Evolutionary conservation across 305 asterid genomes (phyloP).

Genomic region (Solanum hybrid): DNA sequence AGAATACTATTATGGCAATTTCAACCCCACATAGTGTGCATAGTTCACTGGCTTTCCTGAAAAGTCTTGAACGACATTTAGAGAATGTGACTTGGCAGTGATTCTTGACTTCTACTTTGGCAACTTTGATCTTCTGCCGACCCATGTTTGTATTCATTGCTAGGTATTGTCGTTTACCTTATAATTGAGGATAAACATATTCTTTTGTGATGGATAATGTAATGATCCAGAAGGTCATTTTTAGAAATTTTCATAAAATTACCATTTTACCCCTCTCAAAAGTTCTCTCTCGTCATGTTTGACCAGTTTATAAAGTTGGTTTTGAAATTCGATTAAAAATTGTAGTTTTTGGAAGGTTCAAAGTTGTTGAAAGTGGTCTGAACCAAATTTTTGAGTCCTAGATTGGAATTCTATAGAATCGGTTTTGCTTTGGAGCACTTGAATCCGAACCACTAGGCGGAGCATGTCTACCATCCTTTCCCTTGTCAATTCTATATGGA

Average conservation of each 20-base stretch:
- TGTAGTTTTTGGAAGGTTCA: neutral
- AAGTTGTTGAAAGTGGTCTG: neutral
- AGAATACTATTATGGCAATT: neutral
- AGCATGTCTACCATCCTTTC: neutral
- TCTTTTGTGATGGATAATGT: neutral
- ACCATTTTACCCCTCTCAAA: neutral
- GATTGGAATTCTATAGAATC: no score
- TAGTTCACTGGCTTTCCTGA: neutral
- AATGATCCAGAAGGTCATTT: neutral
- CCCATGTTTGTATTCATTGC: neutral
- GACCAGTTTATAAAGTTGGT: neutral
- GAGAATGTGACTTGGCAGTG: conserved; percentile 54
- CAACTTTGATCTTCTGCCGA: conserved; percentile 16
- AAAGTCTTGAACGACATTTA: neutral
- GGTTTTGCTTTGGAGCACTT: neutral
- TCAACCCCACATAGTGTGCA: neutral
- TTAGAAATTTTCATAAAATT: no score
- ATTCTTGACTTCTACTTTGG: conserved; percentile 48
- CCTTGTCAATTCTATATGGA: neutral
- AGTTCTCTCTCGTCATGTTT: neutral
- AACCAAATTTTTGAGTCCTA: neutral
- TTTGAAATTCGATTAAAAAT: no score
- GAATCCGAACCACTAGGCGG: neutral
- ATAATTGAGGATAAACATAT: no score
- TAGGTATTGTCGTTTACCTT: neutral